Conservation (phyloP, 1,284 basidiomycete genomes). For the Anthracocystis setariae region DNA sequence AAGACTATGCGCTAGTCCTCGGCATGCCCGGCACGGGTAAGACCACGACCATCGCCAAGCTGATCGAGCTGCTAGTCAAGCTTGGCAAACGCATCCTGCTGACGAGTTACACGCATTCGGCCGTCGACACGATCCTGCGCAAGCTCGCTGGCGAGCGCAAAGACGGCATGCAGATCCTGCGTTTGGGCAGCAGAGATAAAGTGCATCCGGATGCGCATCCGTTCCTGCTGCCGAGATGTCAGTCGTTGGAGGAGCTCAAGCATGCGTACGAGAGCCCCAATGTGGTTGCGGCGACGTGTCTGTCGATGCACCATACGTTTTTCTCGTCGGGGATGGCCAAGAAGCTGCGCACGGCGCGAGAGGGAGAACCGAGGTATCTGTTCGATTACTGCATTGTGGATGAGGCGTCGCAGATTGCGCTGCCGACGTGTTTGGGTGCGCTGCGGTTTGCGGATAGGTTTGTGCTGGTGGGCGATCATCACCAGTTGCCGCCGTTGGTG, state of each 20-base stretch:
- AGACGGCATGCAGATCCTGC: constrained; percentile 72
- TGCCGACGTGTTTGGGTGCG: constrained; percentile 94
- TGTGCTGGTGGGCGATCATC: constrained; percentile 94
- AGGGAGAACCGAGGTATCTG: constrained; percentile 69
- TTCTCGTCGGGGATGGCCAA: constrained; percentile 73
- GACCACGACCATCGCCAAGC: constrained; percentile 89
- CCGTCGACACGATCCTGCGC: constrained; percentile 91
- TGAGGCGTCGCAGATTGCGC: constrained; percentile 95
- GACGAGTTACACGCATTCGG: constrained; percentile 95
- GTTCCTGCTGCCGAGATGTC: constrained; percentile 74
- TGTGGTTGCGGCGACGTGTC: constrained; percentile 93
- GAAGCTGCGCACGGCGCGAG: constrained; percentile 66
- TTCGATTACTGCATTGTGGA: constrained; percentile 99
- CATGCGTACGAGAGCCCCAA: constrained; percentile 84
- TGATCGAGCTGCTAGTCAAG: constrained; percentile 81
- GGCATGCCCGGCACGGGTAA: constrained; percentile 99
- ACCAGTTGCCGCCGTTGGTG: constrained; percentile 88
- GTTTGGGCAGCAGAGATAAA: constrained; percentile 91
- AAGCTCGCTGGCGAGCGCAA: constrained; percentile 74
- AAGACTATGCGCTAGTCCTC: constrained; percentile 89
- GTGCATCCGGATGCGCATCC: constrained; percentile 73
- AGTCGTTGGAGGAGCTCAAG: constrained; percentile 71
- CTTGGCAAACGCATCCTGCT: constrained; percentile 87
- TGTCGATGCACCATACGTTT: constrained; percentile 87
- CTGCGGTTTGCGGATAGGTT: constrained; percentile 89